phyloP scores from a whole-genome alignment of 139 green algal genomes.

The Pleodorina starrii region DNA sequence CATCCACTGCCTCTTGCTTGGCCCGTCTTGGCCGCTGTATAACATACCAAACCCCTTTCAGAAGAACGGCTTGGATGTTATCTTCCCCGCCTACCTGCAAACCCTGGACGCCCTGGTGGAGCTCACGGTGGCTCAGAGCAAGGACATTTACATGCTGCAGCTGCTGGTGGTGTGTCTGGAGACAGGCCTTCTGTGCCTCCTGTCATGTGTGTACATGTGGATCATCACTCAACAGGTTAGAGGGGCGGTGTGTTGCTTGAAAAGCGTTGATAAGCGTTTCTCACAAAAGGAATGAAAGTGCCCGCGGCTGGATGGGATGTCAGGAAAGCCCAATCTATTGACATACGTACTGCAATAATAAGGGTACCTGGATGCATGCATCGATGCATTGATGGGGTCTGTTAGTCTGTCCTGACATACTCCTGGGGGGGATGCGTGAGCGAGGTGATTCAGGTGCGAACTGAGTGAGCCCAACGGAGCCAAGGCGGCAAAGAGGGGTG shows the following conservation, averaged over 20 bases:
- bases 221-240: neutral
- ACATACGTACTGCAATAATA: no score
- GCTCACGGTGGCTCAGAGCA: neutral
- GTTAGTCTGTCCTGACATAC: no score
- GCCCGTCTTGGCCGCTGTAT: no score
- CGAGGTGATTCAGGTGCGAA: neutral
- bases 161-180: neutral
- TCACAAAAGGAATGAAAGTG: neutral
- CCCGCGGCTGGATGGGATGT: no score
- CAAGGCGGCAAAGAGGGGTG: no score
- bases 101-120: constrained; percentile 13
- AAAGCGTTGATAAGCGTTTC: neutral
- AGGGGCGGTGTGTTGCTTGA: neutral
- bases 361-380: neutral
- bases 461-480: neutral
- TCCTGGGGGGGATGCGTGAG: no score
- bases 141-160: neutral
- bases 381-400: neutral
- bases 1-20: no score
- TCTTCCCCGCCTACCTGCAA: neutral
- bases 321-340: no score
- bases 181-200: neutral
- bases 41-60: no score
- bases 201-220: neutral
- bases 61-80: neutral